These are phyloP conservation scores for Gymnopus androsaceus DNA, from an alignment of 1,284 basidiomycete species.

Conservation along the genomic window DNA sequence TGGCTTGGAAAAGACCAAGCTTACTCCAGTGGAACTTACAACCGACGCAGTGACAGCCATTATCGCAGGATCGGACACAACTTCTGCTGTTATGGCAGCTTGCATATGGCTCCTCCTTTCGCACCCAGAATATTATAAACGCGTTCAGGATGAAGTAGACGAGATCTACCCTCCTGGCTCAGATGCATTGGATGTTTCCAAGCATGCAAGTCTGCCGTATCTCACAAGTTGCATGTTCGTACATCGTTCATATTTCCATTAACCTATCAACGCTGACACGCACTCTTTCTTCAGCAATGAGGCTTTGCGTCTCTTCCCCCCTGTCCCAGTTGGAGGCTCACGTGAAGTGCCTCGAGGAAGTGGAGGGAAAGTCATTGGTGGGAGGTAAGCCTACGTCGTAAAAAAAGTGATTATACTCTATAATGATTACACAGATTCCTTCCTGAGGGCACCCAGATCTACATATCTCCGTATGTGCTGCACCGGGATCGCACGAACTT, in stretches of 20 bases:
- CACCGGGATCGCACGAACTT: conserved; percentile 13
- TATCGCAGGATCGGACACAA: conserved; percentile 61
- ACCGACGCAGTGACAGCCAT: conserved; percentile 50
- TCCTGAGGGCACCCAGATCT: conserved; percentile 10
- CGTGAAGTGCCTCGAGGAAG: conserved; percentile 3
- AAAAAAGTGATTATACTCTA: background rate
- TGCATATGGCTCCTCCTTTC: conserved; percentile 4
- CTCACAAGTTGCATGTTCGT: conserved; percentile 7
- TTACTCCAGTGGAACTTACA: background rate
- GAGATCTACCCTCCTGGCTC: background rate
- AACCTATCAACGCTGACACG: background rate
- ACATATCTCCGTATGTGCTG: conserved; percentile 9
- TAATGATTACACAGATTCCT: background rate
- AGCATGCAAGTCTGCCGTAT: background rate
- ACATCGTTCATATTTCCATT: background rate
- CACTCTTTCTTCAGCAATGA: conserved; percentile 11
- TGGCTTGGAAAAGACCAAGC: background rate
- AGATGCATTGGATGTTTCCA: background rate
- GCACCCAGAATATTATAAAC: background rate
- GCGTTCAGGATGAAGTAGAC: background rate
- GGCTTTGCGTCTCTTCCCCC: conserved; percentile 10
- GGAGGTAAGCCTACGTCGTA: conserved; percentile 8
- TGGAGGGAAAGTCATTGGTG: conserved; percentile 10
- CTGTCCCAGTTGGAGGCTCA: conserved; percentile 7
- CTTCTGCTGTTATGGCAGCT: conserved; percentile 35